Evolutionary conservation across 2,329 filamentous ascomycete species (phyloP).

Genomic region (Clonostachys solani): DNA sequence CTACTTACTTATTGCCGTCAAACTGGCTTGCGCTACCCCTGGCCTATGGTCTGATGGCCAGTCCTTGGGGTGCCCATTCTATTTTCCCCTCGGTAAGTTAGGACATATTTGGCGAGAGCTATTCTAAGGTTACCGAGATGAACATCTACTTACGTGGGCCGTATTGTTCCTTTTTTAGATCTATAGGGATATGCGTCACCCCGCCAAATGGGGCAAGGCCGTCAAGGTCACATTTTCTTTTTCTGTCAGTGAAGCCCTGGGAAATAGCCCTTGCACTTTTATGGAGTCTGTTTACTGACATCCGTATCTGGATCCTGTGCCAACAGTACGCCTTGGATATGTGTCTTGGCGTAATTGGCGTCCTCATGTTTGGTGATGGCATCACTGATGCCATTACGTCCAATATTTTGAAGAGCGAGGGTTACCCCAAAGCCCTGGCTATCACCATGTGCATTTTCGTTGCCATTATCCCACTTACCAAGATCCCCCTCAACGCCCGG

Average conservation of each 20-base stretch:
- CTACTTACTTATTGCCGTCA: conserved; percentile 75
- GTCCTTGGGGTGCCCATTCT: conserved; percentile 58
- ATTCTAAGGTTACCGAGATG: not conserved
- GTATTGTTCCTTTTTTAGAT: conserved; percentile 34
- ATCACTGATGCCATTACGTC: conserved; percentile 86
- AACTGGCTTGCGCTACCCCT: conserved; percentile 87
- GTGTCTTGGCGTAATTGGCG: conserved; percentile 75
- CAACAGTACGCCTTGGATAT: conserved; percentile 71
- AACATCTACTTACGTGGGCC: not conserved
- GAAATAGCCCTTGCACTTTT: not conserved
- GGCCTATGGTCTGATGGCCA: conserved; percentile 88
- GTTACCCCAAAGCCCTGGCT: conserved; percentile 72
- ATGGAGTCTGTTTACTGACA: not conserved
- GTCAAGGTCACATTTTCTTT: conserved; percentile 81
- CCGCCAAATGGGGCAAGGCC: conserved; percentile 72
- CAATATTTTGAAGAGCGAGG: conserved; percentile 73
- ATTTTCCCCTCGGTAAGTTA: conserved; percentile 71
- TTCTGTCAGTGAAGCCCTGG: conserved; percentile 51
- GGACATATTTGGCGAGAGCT: not conserved
- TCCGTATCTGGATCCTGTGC: not conserved
- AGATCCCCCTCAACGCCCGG: conserved; percentile 85
- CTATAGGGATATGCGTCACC: conserved; percentile 64
- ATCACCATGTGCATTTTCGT: conserved; percentile 81
- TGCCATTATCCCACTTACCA: conserved; percentile 89
- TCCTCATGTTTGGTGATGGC: conserved; percentile 92